Conservation (phyloP, 768 basidiomycete genomes). For the Hygrophorus pudorinus region DNA sequence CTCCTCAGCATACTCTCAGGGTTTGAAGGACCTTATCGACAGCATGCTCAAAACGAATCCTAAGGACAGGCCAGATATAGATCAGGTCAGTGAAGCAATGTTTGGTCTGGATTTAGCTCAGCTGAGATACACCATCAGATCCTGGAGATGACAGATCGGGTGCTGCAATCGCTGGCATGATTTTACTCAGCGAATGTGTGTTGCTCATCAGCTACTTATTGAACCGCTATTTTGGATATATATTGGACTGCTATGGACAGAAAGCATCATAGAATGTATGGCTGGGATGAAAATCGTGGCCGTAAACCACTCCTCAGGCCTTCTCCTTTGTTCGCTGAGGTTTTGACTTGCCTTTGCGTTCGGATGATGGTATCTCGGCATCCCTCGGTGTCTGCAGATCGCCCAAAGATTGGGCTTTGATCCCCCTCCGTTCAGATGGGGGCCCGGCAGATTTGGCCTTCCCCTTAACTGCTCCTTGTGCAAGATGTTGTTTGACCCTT, state of each 20-base stretch:
- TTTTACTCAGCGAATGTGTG: conserved; percentile 1
- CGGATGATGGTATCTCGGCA: neutral
- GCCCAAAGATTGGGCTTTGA: no score
- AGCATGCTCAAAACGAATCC: conserved; percentile 79
- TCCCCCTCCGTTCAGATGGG: neutral
- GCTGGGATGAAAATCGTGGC: no score
- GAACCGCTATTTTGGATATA: conserved; percentile 8
- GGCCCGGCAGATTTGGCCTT: neutral
- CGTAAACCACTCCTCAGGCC: conserved; percentile 6
- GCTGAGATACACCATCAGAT: conserved; percentile 35
- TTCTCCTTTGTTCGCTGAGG: conserved; percentile 9
- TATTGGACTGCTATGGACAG: no score
- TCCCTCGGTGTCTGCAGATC: neutral
- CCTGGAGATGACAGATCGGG: conserved; percentile 52
- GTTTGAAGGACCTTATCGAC: conserved; percentile 74
- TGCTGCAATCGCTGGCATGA: conserved; percentile 49
- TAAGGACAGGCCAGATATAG: conserved; percentile 74
- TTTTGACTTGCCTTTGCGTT: neutral
- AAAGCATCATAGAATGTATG: no score
- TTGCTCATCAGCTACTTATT: neutral
- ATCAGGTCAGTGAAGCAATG: conserved; percentile 43
- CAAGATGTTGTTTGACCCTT: no score
- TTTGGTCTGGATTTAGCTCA: neutral
- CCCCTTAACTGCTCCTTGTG: neutral
- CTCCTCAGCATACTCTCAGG: conserved; percentile 75